A percentile compares a stretch with the other conserved stretches of the same genome.
Conservation (phyloP, 768 basidiomycete genomes). For the Dictyophora rubrovolvata region DNA sequence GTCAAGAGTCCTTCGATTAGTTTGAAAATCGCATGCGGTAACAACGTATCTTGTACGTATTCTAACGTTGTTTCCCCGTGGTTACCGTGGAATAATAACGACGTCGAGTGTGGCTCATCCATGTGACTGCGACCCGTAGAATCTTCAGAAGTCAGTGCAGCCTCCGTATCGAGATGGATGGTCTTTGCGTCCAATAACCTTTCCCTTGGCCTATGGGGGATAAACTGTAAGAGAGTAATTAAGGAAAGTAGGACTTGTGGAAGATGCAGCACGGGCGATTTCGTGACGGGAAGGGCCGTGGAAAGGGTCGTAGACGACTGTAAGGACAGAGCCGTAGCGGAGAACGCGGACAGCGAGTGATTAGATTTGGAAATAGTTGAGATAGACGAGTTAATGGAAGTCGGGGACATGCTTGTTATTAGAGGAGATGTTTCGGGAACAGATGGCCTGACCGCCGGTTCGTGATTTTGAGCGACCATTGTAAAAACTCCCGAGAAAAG, state of each 20-base stretch:
- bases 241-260: constrained; percentile 55
- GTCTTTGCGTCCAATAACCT: not conserved
- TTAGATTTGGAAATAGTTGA: not conserved
- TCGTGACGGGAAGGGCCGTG: constrained; percentile 30
- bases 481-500: not conserved
- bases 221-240: constrained; percentile 32
- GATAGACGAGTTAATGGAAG: not conserved
- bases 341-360: not conserved
- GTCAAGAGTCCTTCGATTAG: constrained; percentile 53
- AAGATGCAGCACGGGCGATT: constrained; percentile 38
- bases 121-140: no score
- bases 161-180: not conserved
- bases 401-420: not conserved
- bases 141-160: no score
- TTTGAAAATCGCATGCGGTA: constrained; percentile 48
- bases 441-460: not conserved
- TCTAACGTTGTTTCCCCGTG: constrained; percentile 13
- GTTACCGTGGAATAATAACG: not conserved
- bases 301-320: not conserved
- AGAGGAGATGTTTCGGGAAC: not conserved
- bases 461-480: not conserved
- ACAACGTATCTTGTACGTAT: constrained; percentile 24
- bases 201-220: constrained; percentile 5
- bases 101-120: not conserved
- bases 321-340: not conserved